Conservation (phyloP, 2,329 filamentous ascomycete genomes). For the Nemania bipapillata region DNA sequence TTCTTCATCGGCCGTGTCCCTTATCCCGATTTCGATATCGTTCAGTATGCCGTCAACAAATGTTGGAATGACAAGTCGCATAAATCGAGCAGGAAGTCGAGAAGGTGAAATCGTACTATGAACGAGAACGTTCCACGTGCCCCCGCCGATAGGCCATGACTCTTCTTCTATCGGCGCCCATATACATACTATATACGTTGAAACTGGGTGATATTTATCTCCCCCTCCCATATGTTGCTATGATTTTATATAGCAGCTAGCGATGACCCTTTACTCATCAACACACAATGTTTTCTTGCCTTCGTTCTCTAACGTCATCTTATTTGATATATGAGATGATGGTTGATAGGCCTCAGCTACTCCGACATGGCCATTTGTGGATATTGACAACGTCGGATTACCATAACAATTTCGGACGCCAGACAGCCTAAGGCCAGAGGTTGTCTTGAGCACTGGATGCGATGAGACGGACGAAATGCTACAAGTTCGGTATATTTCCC, state of each 20-base stretch:
- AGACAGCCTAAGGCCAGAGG: background rate
- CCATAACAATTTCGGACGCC: background rate
- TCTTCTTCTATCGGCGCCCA: conserved; percentile 31
- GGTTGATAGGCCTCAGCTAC: background rate
- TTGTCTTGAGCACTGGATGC: background rate
- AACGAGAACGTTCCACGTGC: conserved; percentile 16
- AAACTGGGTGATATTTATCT: conserved; percentile 20
- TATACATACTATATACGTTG: conserved; percentile 37
- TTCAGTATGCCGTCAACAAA: conserved; percentile 59
- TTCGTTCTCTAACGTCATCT: background rate
- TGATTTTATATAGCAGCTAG: conserved; percentile 9
- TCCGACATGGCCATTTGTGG: background rate
- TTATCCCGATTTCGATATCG: conserved; percentile 55
- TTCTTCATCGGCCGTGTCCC: conserved; percentile 65
- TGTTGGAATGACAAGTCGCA: conserved; percentile 62
- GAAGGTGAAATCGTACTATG: conserved; percentile 36
- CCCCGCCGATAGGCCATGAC: conserved; percentile 17
- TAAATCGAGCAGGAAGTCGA: conserved; percentile 42
- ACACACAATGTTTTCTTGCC: conserved; percentile 22
- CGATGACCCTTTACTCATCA: conserved; percentile 9
- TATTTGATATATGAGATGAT: background rate
- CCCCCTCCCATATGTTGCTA: conserved; percentile 16
- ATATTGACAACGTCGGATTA: background rate
- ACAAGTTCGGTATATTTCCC: background rate
- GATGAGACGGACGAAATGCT: conserved; percentile 10